Base-by-base conservation (phyloP, 2,329 filamentous ascomycete species). In the Thermoascus crustaceus region DNA sequence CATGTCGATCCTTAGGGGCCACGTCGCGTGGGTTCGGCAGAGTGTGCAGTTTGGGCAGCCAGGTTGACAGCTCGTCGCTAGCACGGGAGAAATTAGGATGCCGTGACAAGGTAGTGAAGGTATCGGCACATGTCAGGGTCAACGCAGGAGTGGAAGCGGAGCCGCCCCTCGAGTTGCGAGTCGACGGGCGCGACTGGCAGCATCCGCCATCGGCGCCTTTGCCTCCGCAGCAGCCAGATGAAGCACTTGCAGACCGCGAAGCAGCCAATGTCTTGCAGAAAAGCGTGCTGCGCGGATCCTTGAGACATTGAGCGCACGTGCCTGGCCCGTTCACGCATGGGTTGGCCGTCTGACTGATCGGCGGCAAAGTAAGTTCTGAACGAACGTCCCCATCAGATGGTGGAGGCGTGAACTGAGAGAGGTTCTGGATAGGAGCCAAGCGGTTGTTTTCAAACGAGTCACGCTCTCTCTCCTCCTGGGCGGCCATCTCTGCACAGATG, bases 211-310 rank as follows among this genome's bases (percentile, higher is more conserved):
- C 72, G 11, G 65, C 57, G 25, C 67, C 68, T 39, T 72, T 75
- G 30, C 78, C 76, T 27, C 78, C 76, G 48, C 75, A 76, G 58
- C 81, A 84, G 32, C 76, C 76, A 11, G 71, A 68, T 32, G 62
- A 51, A 41, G 49, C 54, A 43, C 50, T 55, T 35, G 52, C 52
- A 40, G 58, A 52, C 39, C 57, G 64, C 39, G 57, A 80, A 41
- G 83, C 83, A 16, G 84, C 82, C 34, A 89, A 75, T 7, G 83
- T 81, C 43, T 85, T 82, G 61, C 85, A 91, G 66, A 91, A 91
- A 23, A 88, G 74, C 1, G 82, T 85, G 3, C 84, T 85, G 53
- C 82, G 80, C 11, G 85, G 83, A 53, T 89, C 84, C 2, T 76
- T 69, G 40, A 81, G 72, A 54, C 85, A 91, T 61, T 89, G 83